A percentile compares a stretch with the other conserved stretches of the same genome.
These are phyloP conservation scores for Phylloporus sp. DNA, from an alignment of 768 basidiomycete genomes.

Conservation along the genomic window DNA sequence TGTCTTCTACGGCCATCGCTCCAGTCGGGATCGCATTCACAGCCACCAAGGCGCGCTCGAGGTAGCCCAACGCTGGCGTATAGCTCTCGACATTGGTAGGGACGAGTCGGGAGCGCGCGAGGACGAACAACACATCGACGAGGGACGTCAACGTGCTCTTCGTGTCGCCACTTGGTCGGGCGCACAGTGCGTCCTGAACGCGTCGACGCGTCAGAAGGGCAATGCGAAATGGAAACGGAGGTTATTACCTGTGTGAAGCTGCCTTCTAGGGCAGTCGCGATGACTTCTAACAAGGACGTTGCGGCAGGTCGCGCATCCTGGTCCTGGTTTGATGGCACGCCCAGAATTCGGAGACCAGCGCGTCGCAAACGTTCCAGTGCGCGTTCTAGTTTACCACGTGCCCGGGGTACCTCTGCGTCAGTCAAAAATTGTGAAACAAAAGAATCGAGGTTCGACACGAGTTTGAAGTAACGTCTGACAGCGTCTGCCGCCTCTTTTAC, in stretches of 20 bases:
- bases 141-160: conserved; percentile 39
- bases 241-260: conserved; percentile 30
- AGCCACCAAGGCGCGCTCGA: conserved; percentile 38
- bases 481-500: conserved; percentile 14
- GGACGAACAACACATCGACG: conserved; percentile 51
- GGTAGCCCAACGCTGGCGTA: conserved; percentile 40
- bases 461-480: conserved; percentile 18
- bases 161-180: conserved; percentile 14
- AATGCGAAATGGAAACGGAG: background rate
- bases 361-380: conserved; percentile 57
- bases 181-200: conserved; percentile 2
- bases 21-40: conserved; percentile 12
- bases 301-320: conserved; percentile 10
- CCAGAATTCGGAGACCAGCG: conserved; percentile 44
- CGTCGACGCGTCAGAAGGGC: background rate
- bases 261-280: conserved; percentile 31
- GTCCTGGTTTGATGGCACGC: conserved; percentile 22
- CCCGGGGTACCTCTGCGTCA: conserved; percentile 26
- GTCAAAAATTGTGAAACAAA: background rate
- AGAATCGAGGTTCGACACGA: conserved; percentile 10
- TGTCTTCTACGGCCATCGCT: conserved; percentile 15
- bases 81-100: conserved; percentile 43
- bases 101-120: conserved; percentile 43
- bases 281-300: conserved; percentile 33
- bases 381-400: conserved; percentile 51